A percentile compares a stretch with the other conserved stretches of the same genome.
Evolutionary conservation across 495 filamentous ascomycete genomes (phyloP).

Genomic region (Tuber umbilicatum): DNA sequence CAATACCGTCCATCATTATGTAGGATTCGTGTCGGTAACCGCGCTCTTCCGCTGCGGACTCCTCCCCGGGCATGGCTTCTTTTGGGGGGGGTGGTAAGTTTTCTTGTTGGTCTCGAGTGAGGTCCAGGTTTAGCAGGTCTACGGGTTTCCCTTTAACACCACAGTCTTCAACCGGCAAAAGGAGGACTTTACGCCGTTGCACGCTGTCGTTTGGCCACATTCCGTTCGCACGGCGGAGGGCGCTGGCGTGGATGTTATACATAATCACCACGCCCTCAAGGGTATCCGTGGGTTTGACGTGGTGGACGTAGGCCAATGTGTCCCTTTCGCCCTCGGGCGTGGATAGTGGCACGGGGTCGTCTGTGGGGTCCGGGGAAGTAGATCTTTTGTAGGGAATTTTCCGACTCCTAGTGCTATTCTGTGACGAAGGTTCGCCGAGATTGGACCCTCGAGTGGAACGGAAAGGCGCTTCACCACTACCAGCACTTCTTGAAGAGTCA

Average conservation of each 20-base stretch:
- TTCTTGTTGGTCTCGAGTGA: constrained; percentile 46
- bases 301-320: constrained; percentile 81
- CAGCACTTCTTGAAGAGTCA: constrained; percentile 42
- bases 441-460: constrained; percentile 19
- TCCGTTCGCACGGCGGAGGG: constrained; percentile 79
- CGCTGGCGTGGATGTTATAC: constrained; percentile 72
- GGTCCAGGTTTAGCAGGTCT: constrained; percentile 19
- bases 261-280: constrained; percentile 83
- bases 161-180: constrained; percentile 86
- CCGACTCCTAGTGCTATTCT: not conserved
- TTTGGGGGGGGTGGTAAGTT: constrained; percentile 47
- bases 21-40: constrained; percentile 32
- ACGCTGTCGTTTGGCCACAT: constrained; percentile 90
- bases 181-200: constrained; percentile 69
- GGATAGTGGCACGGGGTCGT: constrained; percentile 49
- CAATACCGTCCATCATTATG: constrained; percentile 47
- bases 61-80: constrained; percentile 21
- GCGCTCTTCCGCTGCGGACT: constrained; percentile 12
- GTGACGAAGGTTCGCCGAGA: not conserved
- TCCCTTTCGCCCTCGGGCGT: constrained; percentile 56
- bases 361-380: constrained; percentile 44
- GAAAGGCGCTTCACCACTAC: constrained; percentile 8
- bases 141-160: constrained; percentile 65
- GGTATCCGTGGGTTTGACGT: constrained; percentile 72
- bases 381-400: constrained; percentile 20